Evolutionary conservation across 257 asterid species (phyloP).

Genomic region (Nicotiana noctiflora): DNA sequence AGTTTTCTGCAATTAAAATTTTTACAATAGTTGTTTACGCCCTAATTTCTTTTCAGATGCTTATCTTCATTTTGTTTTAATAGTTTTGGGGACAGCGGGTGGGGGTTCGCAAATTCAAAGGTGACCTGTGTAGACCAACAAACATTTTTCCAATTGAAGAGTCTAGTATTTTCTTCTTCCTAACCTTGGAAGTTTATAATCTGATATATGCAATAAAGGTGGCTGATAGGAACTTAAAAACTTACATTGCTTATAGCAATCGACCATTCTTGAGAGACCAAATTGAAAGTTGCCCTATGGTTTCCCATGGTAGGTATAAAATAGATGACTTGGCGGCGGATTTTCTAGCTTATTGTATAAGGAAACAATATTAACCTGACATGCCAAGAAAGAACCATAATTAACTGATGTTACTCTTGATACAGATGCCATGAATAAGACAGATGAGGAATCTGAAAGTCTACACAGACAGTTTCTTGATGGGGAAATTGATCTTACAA

Average conservation of each 20-base stretch:
- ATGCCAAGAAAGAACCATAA: neutral
- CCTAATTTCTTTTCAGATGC: neutral
- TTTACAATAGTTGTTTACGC: neutral
- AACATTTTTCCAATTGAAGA: neutral
- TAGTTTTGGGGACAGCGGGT: neutral
- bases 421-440: slow-evolving; percentile 65
- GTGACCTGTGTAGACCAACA: neutral
- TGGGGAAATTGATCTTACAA: slow-evolving; percentile 56
- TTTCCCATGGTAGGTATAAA: neutral
- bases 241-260: neutral
- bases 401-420: neutral
- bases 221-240: neutral
- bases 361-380: neutral
- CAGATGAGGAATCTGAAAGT: slow-evolving; percentile 75
- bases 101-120: neutral
- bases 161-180: neutral
- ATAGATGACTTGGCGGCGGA: neutral
- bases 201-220: neutral
- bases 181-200: neutral
- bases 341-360: neutral
- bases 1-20: too few relatives aligned
- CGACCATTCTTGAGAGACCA: neutral
- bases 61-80: neutral
- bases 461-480: slow-evolving; percentile 78
- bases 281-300: neutral